Evolutionary conservation across 345 rosid species (phyloP).

Genomic region (Citrus sp.): DNA sequence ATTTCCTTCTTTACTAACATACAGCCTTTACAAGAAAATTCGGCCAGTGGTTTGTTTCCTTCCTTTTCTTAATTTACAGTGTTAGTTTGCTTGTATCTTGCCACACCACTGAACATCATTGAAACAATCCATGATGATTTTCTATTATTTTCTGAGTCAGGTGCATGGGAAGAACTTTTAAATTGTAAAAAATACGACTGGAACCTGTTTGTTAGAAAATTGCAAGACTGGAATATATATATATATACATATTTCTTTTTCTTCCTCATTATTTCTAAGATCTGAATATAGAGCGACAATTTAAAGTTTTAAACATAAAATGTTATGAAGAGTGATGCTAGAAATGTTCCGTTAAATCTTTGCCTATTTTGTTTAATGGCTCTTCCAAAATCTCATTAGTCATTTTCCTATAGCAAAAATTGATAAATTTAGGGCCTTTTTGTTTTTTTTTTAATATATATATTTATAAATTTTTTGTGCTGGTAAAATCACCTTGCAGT

Average conservation of each 20-base stretch:
- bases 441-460: not conserved
- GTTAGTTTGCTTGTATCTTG: not conserved
- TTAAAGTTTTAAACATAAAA: not conserved
- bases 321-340: not conserved
- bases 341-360: not conserved
- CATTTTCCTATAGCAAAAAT: not conserved
- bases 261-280: not conserved
- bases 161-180: not conserved
- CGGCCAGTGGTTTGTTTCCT: conserved; percentile 66
- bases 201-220: not conserved
- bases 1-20: conserved; percentile 76
- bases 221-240: too few species aligned
- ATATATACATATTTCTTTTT: not conserved
- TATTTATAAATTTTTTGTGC: not conserved
- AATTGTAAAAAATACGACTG: not conserved
- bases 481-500: not conserved
- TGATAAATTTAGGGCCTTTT: not conserved
- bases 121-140: not conserved
- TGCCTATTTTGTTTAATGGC: not conserved
- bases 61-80: not conserved
- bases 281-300: not conserved
- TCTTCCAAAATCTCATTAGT: not conserved
- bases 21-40: conserved; percentile 83
- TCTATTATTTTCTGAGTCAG: not conserved
- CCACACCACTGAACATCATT: not conserved